Conservation (phyloP, 176 grass and related monocot species). For the Phyllostachys edulis region DNA sequence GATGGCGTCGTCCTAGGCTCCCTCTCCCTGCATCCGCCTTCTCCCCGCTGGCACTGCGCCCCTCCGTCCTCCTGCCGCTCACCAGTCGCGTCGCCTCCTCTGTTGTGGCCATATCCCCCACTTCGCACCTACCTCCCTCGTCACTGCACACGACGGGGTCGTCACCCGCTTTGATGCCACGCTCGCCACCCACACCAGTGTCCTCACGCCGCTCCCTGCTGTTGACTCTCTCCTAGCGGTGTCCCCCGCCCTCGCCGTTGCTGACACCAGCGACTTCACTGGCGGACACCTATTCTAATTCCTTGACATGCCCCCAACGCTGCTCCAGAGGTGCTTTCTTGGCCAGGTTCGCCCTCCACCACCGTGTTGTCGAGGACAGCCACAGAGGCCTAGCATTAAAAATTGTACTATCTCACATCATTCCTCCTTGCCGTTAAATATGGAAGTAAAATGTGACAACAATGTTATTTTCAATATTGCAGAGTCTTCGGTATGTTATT, state of each 20-base stretch:
- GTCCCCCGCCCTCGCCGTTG: slow-evolving; percentile 43
- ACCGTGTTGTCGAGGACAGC: slow-evolving; percentile 55
- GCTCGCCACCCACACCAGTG: slow-evolving; percentile 42
- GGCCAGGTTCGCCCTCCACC: slow-evolving; percentile 51
- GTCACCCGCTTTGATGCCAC: slow-evolving; percentile 61
- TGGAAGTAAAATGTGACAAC: too few species aligned
- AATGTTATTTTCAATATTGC: too few species aligned
- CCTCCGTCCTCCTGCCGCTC: slow-evolving; percentile 44
- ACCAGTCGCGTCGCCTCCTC: slow-evolving; percentile 45
- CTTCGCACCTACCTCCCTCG: slow-evolving; percentile 35
- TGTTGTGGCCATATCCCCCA: slow-evolving; percentile 34
- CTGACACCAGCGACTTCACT: slow-evolving; percentile 64
- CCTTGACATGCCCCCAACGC: background rate
- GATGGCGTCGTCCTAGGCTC: slow-evolving; percentile 42
- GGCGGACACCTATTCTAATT: background rate
- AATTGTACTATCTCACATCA: too few species aligned
- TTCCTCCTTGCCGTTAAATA: too few species aligned
- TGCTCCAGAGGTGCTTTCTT: slow-evolving; percentile 50
- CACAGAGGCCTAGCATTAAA: background rate
- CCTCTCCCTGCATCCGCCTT: slow-evolving; percentile 40
- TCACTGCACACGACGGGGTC: slow-evolving; percentile 60
- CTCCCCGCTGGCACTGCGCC: slow-evolving; percentile 47
- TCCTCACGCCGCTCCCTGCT: slow-evolving; percentile 64
- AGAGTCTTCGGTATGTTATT: too few species aligned
- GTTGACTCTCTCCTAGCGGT: slow-evolving; percentile 65